These are phyloP conservation scores for Irpex rosettiformis DNA, from an alignment of 1,284 basidiomycete species.

Conservation along the genomic window DNA sequence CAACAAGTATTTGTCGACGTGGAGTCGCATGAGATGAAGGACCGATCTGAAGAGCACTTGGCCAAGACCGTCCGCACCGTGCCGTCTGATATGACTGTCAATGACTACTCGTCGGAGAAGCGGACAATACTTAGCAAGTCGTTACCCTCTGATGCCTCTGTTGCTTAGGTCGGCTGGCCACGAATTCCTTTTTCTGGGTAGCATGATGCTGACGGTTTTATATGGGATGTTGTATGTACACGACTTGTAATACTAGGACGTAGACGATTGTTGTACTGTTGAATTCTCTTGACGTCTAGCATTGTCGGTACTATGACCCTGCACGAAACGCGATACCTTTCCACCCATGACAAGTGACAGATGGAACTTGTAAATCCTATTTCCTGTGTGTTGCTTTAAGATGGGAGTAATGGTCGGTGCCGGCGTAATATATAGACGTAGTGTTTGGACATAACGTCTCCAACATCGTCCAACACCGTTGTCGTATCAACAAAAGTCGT, in stretches of 20 bases:
- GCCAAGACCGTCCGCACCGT: neutral
- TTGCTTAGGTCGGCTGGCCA: neutral
- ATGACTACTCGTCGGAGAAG: neutral
- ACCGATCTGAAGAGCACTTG: conserved; percentile 16
- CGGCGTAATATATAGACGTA: too few species aligned
- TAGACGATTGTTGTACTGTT: neutral
- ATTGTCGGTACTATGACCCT: neutral
- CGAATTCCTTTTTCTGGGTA: neutral
- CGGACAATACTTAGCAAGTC: neutral
- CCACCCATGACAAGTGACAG: too few species aligned
- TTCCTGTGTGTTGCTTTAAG: too few species aligned
- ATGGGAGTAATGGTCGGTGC: too few species aligned
- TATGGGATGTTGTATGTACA: neutral
- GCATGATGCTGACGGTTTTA: neutral
- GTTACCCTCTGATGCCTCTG: neutral
- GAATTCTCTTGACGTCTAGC: neutral
- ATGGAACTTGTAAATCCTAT: too few species aligned
- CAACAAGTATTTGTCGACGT: conserved; percentile 31
- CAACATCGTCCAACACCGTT: too few species aligned
- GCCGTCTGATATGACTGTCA: neutral
- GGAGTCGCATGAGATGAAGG: conserved; percentile 30
- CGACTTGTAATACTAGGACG: neutral
- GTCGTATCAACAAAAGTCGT: too few species aligned
- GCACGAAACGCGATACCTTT: neutral
- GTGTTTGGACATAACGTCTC: too few species aligned